phyloP scores from a whole-genome alignment of 2,329 filamentous ascomycete genomes.

The Claviceps cyperi region DNA sequence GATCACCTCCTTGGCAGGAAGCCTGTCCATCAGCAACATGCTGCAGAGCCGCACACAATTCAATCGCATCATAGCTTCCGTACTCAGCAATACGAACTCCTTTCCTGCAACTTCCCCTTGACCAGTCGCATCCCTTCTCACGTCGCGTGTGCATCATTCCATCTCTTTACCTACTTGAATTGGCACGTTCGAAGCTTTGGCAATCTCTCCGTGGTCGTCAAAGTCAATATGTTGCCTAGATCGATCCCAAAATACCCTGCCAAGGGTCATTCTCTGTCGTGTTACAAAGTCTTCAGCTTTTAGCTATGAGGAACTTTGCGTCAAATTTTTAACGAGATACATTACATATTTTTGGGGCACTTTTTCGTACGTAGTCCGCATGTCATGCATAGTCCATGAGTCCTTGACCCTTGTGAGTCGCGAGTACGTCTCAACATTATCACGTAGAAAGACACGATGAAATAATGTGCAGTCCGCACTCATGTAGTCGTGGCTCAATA shows the following conservation, averaged over 20 bases:
- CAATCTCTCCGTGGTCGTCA: slow-evolving; percentile 55
- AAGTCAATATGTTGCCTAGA: slow-evolving; percentile 86
- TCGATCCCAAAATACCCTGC: slow-evolving; percentile 61
- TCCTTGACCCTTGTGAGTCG: neutral
- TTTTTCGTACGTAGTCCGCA: neutral
- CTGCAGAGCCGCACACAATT: neutral
- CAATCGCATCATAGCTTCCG: neutral
- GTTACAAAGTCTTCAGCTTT: slow-evolving; percentile 68
- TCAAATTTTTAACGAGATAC: slow-evolving; percentile 72
- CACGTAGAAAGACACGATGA: neutral
- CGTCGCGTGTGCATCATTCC: neutral
- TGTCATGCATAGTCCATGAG: neutral
- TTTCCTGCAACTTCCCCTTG: neutral
- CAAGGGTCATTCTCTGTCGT: slow-evolving; percentile 85
- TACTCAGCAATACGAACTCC: neutral
- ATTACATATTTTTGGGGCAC: slow-evolving; percentile 16
- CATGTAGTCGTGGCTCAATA: neutral
- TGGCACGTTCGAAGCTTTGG: slow-evolving; percentile 92
- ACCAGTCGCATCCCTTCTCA: neutral
- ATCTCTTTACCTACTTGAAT: neutral
- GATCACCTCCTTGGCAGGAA: neutral
- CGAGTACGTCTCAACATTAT: neutral
- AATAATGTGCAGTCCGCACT: neutral
- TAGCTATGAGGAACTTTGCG: slow-evolving; percentile 70
- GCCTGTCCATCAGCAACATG: neutral